Evolutionary conservation across 306 rosid species (phyloP), one percentile per base, ranked within the genome.

Genomic region (Canavalia gladiata): DNA sequence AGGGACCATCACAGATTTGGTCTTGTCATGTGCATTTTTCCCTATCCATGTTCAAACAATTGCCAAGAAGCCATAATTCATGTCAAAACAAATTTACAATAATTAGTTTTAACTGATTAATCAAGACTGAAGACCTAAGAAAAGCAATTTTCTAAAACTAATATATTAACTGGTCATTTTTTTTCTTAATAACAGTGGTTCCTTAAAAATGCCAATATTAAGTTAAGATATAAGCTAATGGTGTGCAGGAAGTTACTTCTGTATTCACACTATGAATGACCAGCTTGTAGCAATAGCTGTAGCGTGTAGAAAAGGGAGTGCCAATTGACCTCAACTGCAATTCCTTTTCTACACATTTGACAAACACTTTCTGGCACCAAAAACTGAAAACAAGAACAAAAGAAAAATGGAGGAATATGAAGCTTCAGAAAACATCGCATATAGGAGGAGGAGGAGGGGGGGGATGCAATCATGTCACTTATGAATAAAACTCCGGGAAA

Each of bases 11-110:
- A 46, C 80, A 60, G 58, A 75, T 50, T 68, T 56, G 58, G 37
- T 54, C 45, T 49, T 29, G 54, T 47, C 62, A 47, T 66, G 35
- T 35, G 55, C 30, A 60, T 68, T 57, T 63, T 51, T 80, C 58
- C n/a, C 13, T 28, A 51, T 33, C 34, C 42, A 59, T 69, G 71
- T 75, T 80, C 74, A 84, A 33, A 54, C 82, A 13, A 42, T 68
- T 41, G 39, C 68, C 7, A 68, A 68, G 60, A 52, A 33, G 55
- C 42, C 49, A 59, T 11, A 30, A 39, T 67, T 66, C 1, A 50
- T 46, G 46, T 6, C 37, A 65, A 55, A 65, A 54, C 56, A 31
- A 51, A 57, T 3, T 51, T 18, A 25, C 30, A 11, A 62, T 42
- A 30, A 42, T 9, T 50, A 25, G 30, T n/a, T 42, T 18, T 47